These are phyloP conservation scores for Curvularia eragrostidis DNA, from an alignment of 2,329 filamentous ascomycete genomes.

Conservation along the genomic window DNA sequence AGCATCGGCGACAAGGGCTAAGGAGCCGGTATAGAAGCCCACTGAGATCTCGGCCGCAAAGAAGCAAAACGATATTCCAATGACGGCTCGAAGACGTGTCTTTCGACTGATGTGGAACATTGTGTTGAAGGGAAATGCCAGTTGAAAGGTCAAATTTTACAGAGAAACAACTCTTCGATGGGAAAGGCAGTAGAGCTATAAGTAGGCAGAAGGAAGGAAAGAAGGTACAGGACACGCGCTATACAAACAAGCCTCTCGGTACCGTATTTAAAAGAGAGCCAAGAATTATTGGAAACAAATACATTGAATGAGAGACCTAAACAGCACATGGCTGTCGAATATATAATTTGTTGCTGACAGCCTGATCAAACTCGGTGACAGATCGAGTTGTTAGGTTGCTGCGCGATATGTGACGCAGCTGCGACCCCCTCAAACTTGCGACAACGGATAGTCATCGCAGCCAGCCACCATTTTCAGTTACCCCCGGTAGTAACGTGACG, in stretches of 20 bases:
- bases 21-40: conserved; percentile 72
- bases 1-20: conserved; percentile 77
- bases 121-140: background rate
- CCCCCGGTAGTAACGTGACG: background rate
- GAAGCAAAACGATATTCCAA: conserved; percentile 56
- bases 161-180: background rate
- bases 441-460: conserved; percentile 6
- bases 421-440: conserved; percentile 13
- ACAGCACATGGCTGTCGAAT: background rate
- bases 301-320: background rate
- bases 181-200: background rate
- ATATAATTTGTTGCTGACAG: background rate
- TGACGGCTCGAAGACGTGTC: conserved; percentile 48
- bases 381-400: conserved; percentile 8
- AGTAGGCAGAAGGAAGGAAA: background rate
- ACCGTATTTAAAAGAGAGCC: background rate
- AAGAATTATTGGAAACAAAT: background rate
- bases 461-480: background rate
- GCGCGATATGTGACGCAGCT: conserved; percentile 15
- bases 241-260: conserved; percentile 4
- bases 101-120: conserved; percentile 44
- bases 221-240: background rate
- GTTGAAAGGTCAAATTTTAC: background rate
- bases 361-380: conserved; percentile 18
- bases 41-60: conserved; percentile 62